Percentiles rank a stretch among this genome's conserved stretches.
Evolutionary conservation across 225 moss, liverwort and hornwort genomes (phyloP).

Genomic region (Polytrichum formosum): DNA sequence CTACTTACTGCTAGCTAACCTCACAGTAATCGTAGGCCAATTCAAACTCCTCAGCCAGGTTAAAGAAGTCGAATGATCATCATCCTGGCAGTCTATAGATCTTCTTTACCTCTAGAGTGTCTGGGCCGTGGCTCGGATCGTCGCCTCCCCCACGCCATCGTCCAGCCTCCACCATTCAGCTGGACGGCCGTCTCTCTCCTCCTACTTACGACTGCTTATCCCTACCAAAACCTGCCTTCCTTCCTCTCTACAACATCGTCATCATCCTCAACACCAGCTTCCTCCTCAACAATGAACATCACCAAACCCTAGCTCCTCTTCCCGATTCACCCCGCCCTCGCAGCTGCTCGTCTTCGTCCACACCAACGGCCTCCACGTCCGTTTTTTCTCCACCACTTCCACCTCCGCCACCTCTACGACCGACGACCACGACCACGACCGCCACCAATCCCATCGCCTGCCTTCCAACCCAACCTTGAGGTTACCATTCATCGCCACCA

Average conservation of each 20-base stretch:
- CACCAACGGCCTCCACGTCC: too few relatives aligned
- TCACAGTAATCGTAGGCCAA: too few relatives aligned
- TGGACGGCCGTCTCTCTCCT: too few relatives aligned
- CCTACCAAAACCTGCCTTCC: too few relatives aligned
- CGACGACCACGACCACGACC: neutral
- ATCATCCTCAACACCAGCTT: neutral
- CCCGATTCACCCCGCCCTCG: neutral
- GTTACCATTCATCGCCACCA: too few relatives aligned
- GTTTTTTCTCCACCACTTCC: neutral
- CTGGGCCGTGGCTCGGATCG: conserved; percentile 35
- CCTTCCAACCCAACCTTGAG: neutral
- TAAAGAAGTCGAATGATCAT: too few relatives aligned
- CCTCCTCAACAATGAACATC: conserved; percentile 5
- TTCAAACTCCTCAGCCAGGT: too few relatives aligned
- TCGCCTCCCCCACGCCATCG: conserved; percentile 27
- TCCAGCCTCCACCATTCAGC: conserved; percentile 10
- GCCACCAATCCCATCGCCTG: neutral
- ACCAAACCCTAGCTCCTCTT: conserved; percentile 12
- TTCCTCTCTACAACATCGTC: neutral
- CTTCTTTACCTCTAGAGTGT: conserved; percentile 36
- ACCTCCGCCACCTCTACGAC: neutral
- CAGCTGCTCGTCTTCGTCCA: too few relatives aligned
- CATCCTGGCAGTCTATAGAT: conserved; percentile 12
- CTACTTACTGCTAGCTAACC: too few relatives aligned
- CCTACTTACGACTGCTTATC: too few relatives aligned